Evolutionary conservation across 176 grass and related monocot species (phyloP), one percentile per base, ranked within the genome.

Genomic region (Musa schizocarpa): DNA sequence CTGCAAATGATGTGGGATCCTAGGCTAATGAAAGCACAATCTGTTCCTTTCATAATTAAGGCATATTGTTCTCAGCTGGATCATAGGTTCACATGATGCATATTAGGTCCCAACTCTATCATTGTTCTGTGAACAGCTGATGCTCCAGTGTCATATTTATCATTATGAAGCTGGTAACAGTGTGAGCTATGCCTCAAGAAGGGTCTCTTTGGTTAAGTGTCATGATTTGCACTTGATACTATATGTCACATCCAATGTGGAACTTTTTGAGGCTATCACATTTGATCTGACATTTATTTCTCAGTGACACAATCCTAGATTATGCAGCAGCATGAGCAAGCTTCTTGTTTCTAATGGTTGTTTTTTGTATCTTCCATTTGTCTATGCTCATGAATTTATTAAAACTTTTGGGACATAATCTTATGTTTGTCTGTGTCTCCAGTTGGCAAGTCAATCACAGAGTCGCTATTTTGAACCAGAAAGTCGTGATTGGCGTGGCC

Each of bases 401-500:
- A 19, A 57, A 13, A 57, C 16, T 27, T 65, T 65, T 65, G 2
- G 21, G 2, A 26, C 9, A 34, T 50, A 17, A 19, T 26, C 2
- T 50, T 71, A 57, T 50, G 16, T 19, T 29, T 50, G 14, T 67
- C 20, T 69, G n/a, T 27, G 9, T 54, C 52, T 79, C 69, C 69
- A 99, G 95, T 43, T 77, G 50, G 85, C 81, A 84, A 24, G 65
- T 50, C 87, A 79, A 78, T 13, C 82, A 19, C 78, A 77, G 0
- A 89, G 73, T 83, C 86, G 83, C 13, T 99, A 92, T 84, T 72
- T 81, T 66, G 91, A 94, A 79, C 80, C 86, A 55, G 90, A 99
- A 61, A 92, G 81, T 43, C 88, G 91, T 85, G 90, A 94, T 73
- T 99, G 95, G 95, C 95, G 84, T 81, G 81, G 78, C 65, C 90